Base-by-base conservation (phyloP, 2,329 filamentous ascomycete species). In the Aspergillus sp. region DNA sequence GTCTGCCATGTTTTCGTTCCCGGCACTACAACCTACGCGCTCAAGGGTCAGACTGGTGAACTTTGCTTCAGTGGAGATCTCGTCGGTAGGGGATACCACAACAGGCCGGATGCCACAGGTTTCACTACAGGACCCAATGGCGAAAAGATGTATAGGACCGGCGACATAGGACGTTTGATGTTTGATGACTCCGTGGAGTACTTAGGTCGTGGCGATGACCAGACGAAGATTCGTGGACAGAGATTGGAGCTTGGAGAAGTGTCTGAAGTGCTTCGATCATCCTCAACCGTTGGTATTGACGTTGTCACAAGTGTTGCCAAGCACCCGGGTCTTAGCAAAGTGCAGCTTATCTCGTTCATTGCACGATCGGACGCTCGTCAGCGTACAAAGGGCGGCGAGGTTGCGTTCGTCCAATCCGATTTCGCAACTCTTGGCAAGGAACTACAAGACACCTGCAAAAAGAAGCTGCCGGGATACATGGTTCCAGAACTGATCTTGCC, bases 161-260 rank as follows among this genome's bases (percentile, higher is more conserved):
- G 92, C 0, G 92, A 96, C 69, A 81, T 93, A 64, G 92, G 92
- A 0, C 83, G 91, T 16, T 85, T 96, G 77, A 84, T 96, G 10
- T 80, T 85, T 0, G 90, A 95, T 67, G 89, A 89, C 0, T 89
- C 87, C 0, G 80, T 96, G 4, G 77, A 91, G 6, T 91, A 94
- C 42, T 75, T 87, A 10, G 90, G 91, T 6, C 84, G 92, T 47
- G 80, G 89, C 16, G 92, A 96, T 65, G 90, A 90, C 60, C 92
- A 96, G 72, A 82, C 96, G 57, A 96, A 96, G 72, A 83, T 96
- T 14, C 85, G 91, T 45, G 92, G 92, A 0, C 90, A 94, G 66
- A 82, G 92, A 55, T 87, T 96, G 26, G 92, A 96, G 71, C 83
- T 92, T 11, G 85, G 85, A 1, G 92, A 96, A 70, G 89, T 96